Evolutionary conservation across 257 asterid genomes (phyloP).

Genomic region (Penstemon davidsonii): DNA sequence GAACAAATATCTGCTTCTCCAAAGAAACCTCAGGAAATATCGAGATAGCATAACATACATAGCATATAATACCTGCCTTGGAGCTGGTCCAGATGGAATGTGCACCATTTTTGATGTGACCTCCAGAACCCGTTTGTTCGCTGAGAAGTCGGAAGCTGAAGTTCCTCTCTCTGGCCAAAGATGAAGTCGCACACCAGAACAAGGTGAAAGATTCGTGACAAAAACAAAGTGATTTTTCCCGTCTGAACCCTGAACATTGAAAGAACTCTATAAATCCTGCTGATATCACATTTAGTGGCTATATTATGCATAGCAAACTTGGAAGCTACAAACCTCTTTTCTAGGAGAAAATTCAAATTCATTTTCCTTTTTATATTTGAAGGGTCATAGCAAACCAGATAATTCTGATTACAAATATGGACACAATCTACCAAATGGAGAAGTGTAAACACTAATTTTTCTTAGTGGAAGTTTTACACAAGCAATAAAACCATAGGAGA

Average conservation of each 20-base stretch:
- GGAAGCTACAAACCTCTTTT: constrained; percentile 19
- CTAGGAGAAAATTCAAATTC: constrained; percentile 12
- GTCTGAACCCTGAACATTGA: constrained; percentile 60
- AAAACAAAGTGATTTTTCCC: constrained; percentile 74
- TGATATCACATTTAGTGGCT: background rate
- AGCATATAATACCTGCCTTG: constrained; percentile 79
- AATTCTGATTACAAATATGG: constrained; percentile 6
- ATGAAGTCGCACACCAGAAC: constrained; percentile 92
- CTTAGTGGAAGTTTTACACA: constrained; percentile 9
- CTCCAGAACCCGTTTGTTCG: constrained; percentile 54
- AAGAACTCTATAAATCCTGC: constrained; percentile 31
- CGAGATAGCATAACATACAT: constrained; percentile 11
- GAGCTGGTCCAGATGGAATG: constrained; percentile 97
- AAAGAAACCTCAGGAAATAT: constrained; percentile 10
- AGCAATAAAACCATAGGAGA: constrained; percentile 15
- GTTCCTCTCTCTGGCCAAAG: constrained; percentile 84
- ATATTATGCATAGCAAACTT: constrained; percentile 17
- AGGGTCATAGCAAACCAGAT: constrained; percentile 1
- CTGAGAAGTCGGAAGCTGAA: constrained; percentile 45
- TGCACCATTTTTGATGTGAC: constrained; percentile 89
- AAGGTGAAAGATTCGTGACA: constrained; percentile 95
- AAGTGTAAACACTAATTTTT: constrained; percentile 16
- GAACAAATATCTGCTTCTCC: constrained; percentile 11
- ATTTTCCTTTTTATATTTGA: background rate
- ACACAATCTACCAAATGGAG: background rate